Base-by-base conservation (phyloP, 2,329 filamentous ascomycete genomes). In the Colletotrichum trifolii region DNA sequence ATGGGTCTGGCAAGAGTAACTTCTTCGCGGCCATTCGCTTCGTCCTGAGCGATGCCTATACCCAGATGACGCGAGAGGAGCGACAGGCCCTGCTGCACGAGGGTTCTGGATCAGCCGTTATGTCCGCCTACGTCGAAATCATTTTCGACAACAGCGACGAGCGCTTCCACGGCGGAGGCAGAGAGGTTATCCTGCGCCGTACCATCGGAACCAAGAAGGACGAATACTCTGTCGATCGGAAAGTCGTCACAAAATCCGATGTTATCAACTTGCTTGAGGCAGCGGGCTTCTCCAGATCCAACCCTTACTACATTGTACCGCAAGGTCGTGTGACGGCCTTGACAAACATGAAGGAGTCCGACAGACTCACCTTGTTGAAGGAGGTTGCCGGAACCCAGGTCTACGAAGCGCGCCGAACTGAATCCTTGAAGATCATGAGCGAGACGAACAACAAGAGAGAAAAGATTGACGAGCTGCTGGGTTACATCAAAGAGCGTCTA, bases 21-120 rank as follows among this genome's bases (percentile, higher is more conserved):
- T 99, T 99, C 87, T 99, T 99, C 80, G 95, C 96, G 55, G 96
- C 96, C 48, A 97, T 99, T 79, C 94, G 96, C 64, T 99, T 99
- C 81, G 96, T 98, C 49, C 90, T 99, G 68, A 96, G 94, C 79
- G 96, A 99, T 88, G 93, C 94, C 69, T 99, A 99, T 80, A 96
- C 92, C 48, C 92, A 96, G 77, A 93, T 99, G 88, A 93, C 91
- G 69, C 91, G 95, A 72, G 96, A 99, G 77, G 95, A 99, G 83
- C 93, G 96, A 67, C 94, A 97, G 79, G 94, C 93, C 36, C 87
- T 99, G 40, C 87, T 99, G n/a, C 96, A 99, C 77, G 96, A 99
- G 84, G 96, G 96, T 45, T 97, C 96, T 4, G 96, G 96, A 40
- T 97, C 95, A 4, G 96, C 96, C 13, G 95, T 99, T 73, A 97